Evolutionary conservation across 345 rosid species (phyloP).

Genomic region (Sonneratia alba): DNA sequence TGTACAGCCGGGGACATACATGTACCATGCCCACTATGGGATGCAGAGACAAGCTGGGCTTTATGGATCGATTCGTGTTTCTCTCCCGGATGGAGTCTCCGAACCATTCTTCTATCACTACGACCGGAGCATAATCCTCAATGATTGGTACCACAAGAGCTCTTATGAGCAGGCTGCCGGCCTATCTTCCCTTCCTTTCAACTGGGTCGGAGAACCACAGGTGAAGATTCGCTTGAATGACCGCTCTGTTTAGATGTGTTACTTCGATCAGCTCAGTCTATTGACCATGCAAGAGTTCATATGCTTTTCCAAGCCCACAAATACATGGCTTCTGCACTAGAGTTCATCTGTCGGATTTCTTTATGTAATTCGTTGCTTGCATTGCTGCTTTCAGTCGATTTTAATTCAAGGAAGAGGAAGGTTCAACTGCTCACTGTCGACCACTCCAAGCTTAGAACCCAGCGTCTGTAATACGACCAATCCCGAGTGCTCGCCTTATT

Average conservation of each 20-base stretch:
- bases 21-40: conserved; percentile 72
- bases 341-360: not conserved
- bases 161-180: conserved; percentile 51
- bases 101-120: conserved; percentile 61
- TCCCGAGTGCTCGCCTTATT: conserved; percentile 40
- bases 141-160: conserved; percentile 68
- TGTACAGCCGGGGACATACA: conserved; percentile 56
- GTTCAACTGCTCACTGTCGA: conserved; percentile 38
- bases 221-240: conserved; percentile 13
- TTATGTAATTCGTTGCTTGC: not conserved
- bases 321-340: no score
- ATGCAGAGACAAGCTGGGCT: conserved; percentile 73
- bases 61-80: conserved; percentile 56
- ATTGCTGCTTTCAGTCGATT: conserved; percentile 36
- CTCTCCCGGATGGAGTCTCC: conserved; percentile 26
- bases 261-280: not conserved
- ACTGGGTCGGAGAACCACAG: conserved; percentile 82
- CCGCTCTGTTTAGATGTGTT: not conserved
- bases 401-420: conserved; percentile 67
- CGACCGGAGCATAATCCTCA: conserved; percentile 53
- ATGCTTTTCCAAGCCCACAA: no score
- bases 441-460: conserved; percentile 16
- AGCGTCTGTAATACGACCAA: conserved; percentile 32
- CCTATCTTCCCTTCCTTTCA: conserved; percentile 42
- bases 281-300: not conserved